phyloP scores from a whole-genome alignment of 2,329 filamentous ascomycete species.

The Colletotrichum sp. region DNA sequence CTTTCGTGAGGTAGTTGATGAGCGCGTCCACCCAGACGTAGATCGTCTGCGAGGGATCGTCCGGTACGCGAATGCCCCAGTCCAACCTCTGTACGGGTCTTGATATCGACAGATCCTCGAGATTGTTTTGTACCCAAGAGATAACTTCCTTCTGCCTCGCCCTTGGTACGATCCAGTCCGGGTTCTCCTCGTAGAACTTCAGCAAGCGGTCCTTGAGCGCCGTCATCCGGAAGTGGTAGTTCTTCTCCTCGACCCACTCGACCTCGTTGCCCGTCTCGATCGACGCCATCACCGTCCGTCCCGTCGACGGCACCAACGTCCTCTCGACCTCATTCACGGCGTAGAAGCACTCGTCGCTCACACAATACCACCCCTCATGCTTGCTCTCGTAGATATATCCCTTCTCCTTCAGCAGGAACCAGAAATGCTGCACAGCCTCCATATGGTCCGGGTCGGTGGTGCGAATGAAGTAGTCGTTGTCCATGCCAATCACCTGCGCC shows the following conservation, averaged over 20 bases:
- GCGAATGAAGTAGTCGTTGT: constrained; percentile 87
- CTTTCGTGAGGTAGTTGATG: constrained; percentile 89
- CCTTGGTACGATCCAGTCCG: constrained; percentile 76
- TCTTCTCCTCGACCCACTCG: constrained; percentile 91
- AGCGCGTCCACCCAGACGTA: constrained; percentile 99
- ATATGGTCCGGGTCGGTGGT: constrained; percentile 86
- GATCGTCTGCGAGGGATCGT: constrained; percentile 85
- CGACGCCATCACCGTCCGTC: constrained; percentile 81
- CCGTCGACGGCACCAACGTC: constrained; percentile 78
- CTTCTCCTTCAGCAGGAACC: constrained; percentile 77
- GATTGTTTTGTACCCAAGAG: constrained; percentile 74
- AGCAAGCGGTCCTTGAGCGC: constrained; percentile 81
- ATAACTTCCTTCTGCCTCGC: constrained; percentile 80
- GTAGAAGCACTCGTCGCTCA: constrained; percentile 97
- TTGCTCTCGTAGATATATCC: constrained; percentile 84
- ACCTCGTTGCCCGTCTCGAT: constrained; percentile 91
- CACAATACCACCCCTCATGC: constrained; percentile 95
- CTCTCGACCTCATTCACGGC: constrained; percentile 77
- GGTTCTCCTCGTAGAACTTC: constrained; percentile 79
- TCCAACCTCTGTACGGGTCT: constrained; percentile 76
- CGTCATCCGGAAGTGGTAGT: constrained; percentile 94
- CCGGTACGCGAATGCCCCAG: constrained; percentile 91
- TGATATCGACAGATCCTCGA: constrained; percentile 90
- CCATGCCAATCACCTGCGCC: constrained; percentile 71
- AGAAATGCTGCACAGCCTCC: constrained; percentile 87